Evolutionary conservation across 1,139 yeast genomes (phyloP).

Genomic region (Yamadazyma oceani): DNA sequence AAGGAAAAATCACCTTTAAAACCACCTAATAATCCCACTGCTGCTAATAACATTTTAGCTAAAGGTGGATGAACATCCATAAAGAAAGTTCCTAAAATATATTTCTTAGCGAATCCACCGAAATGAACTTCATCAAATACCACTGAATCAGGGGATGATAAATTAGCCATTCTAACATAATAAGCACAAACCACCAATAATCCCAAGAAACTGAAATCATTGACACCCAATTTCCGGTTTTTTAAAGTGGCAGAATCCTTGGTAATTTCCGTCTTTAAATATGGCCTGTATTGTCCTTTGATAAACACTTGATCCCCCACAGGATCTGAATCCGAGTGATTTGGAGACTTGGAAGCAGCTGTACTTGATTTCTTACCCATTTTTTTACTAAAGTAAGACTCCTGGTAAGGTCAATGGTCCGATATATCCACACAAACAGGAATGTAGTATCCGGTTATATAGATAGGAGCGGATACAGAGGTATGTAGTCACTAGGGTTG

Average conservation of each 20-base stretch:
- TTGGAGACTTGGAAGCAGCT: no score
- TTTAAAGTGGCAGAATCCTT: constrained; percentile 7
- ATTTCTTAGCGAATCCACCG: constrained; percentile 77
- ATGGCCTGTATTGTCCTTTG: constrained; percentile 13
- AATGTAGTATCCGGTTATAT: no score
- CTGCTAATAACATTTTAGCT: constrained; percentile 86
- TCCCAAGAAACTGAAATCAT: constrained; percentile 38
- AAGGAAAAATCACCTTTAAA: constrained; percentile 76
- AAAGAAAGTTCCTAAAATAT: constrained; percentile 70
- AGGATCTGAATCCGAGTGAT: constrained; percentile 9
- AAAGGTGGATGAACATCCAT: constrained; percentile 96
- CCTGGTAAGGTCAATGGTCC: background rate
- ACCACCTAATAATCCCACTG: constrained; percentile 70
- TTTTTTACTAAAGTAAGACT: background rate
- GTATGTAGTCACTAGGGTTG: no score
- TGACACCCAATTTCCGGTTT: constrained; percentile 8
- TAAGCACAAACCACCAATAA: constrained; percentile 54
- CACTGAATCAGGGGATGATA: constrained; percentile 32
- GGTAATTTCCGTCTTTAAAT: constrained; percentile 4
- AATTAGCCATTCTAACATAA: constrained; percentile 39
- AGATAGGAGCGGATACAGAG: no score
- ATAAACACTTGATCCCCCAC: constrained; percentile 8
- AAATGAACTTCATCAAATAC: constrained; percentile 48
- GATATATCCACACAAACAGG: no score
- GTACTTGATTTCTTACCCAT: constrained; percentile 2